Conservation (phyloP, 805 yeast genomes). For the Candida chilensis region DNA sequence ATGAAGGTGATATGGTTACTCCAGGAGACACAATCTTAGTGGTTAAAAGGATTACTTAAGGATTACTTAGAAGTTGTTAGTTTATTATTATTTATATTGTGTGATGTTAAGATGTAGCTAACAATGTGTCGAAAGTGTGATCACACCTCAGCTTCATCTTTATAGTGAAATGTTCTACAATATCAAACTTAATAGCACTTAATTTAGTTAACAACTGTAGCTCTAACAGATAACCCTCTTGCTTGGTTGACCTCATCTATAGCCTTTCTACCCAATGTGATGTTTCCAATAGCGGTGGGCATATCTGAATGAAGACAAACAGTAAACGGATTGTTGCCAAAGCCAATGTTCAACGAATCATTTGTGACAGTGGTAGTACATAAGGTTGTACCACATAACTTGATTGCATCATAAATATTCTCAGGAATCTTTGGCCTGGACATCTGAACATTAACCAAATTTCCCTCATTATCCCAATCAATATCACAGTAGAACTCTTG, state of each 20-base stretch:
- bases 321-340: conserved; percentile 15
- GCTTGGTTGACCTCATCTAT: conserved; percentile 12
- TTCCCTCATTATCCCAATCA: conserved; percentile 20
- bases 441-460: conserved; percentile 14
- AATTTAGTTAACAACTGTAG: too few relatives aligned
- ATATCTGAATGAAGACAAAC: conserved; percentile 26
- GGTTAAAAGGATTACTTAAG: too few relatives aligned
- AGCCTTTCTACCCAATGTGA: conserved; percentile 17
- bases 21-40: conserved; percentile 12
- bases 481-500: conserved; percentile 25
- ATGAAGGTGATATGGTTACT: conserved; percentile 19
- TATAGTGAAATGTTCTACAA: too few relatives aligned
- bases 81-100: too few relatives aligned
- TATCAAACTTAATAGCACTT: too few relatives aligned
- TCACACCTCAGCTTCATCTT: too few relatives aligned
- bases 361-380: conserved; percentile 11
- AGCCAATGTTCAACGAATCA: conserved; percentile 13
- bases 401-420: conserved; percentile 14
- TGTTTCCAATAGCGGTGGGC: conserved; percentile 23
- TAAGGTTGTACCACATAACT: conserved; percentile 14
- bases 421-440: conserved; percentile 19
- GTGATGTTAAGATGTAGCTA: too few relatives aligned
- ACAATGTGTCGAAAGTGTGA: too few relatives aligned
- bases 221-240: conserved; percentile 3
- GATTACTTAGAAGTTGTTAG: too few relatives aligned